Evolutionary conservation across 306 rosid genomes (phyloP), one percentile per base, ranked within the genome.

Genomic region (Citrullus amarus): DNA sequence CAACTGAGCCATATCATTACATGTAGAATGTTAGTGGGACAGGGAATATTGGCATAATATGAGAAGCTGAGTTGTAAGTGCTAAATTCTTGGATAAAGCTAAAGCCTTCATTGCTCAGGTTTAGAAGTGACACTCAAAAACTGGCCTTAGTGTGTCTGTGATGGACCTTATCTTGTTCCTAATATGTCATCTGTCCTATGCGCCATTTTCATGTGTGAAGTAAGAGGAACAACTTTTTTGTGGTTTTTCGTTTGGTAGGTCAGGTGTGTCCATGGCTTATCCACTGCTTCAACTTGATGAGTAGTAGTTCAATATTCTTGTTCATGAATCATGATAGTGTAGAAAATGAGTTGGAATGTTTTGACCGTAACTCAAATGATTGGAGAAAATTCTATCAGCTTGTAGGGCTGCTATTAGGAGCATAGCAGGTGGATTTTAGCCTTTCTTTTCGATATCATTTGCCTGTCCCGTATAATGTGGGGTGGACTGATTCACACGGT

Each of bases 181-280:
- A 34, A 18, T 17, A 18, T 74, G 78, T 53, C 17, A 9, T 53
- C 2, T 66, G 50, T 65, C 22, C 72, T 65, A 16, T 65, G 36
- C 34, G 16, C 56, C 12, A 32, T 51, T 74, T 53, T 30, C 20
- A 73, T 28, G 22, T 46, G 58, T 71, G 76, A 71, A 71, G 13
- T n/a, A 66, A 66, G 75, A 69, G 75, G 59, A 46, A 44, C 60
- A 72, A 8, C 75, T 69, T 72, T 50, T 53, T 53, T 14, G 57
- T 53, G 57, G 14, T 53, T 53, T 16, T 71, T 28, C 12, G 14
- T 72, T 50, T 16, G 60, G 77, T 72, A 72, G 77, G 77, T 72
- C 77, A 72, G 59, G 59, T 50, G 28, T 72, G 77, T 72, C 43
- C 44, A 72, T 72, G 77, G 60, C 77, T 72, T 72, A 72, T 72